Evolutionary conservation across 108 stramenopile genomes (phyloP).

Genomic region (Craspedostauros australis): DNA sequence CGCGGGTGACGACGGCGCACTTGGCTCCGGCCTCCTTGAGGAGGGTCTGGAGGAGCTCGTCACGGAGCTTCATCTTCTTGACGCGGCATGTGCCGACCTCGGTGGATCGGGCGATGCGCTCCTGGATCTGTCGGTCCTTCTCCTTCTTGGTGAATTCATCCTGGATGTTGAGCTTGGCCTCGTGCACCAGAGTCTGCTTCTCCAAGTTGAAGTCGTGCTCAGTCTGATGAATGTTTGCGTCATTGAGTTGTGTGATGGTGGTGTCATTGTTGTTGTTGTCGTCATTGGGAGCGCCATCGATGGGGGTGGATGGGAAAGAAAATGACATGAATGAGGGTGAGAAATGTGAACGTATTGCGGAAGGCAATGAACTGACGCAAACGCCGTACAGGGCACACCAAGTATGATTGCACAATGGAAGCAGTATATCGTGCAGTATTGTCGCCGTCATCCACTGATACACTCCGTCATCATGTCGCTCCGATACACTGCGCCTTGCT

Average conservation of each 20-base stretch:
- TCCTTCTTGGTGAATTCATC: constrained; percentile 97
- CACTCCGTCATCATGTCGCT: no score
- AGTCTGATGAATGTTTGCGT: constrained; percentile 54
- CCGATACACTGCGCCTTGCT: no score
- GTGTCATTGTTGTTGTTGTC: no score
- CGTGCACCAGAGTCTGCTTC: constrained; percentile 98
- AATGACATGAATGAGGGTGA: not conserved
- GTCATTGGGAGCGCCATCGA: no score
- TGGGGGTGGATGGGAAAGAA: not conserved
- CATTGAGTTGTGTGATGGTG: no score
- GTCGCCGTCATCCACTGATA: no score
- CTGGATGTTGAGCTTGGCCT: constrained; percentile 93
- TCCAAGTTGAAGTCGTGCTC: constrained; percentile 98
- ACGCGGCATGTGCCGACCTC: constrained; percentile 94
- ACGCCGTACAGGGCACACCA: no score
- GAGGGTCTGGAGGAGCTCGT: constrained; percentile 81
- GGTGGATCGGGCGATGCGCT: constrained; percentile 89
- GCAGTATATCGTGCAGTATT: no score
- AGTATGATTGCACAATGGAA: no score
- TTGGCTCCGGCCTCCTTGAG: constrained; percentile 71
- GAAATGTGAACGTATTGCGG: not conserved
- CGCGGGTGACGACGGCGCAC: constrained; percentile 71
- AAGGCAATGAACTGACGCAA: no score
- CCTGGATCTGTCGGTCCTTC: constrained; percentile 91
- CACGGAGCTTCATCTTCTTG: constrained; percentile 96